A percentile compares a stretch with the other conserved stretches of the same genome.
Conservation (phyloP, 495 filamentous ascomycete genomes). For the Penicillium psychrofluorescens region DNA sequence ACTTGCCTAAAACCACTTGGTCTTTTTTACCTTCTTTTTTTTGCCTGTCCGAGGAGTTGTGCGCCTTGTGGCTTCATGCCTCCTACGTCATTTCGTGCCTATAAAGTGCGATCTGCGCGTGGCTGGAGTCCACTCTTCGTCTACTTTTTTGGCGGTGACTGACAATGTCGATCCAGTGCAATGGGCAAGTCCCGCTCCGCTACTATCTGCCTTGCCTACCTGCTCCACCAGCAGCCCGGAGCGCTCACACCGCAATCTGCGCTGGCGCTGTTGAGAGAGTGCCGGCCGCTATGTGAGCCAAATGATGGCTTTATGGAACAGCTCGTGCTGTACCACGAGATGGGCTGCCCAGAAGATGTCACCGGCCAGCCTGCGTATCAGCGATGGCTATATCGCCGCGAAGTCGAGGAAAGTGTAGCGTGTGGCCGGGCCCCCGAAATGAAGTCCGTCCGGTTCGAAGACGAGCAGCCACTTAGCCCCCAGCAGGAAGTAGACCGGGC, state of each 20-base stretch:
- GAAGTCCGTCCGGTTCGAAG: conserved; percentile 73
- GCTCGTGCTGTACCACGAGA: conserved; percentile 75
- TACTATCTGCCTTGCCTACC: conserved; percentile 74
- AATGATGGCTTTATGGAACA: conserved; percentile 87
- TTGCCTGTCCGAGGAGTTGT: not conserved
- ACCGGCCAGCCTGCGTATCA: conserved; percentile 70
- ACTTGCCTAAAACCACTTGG: too few relatives aligned
- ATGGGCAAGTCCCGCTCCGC: conserved; percentile 95
- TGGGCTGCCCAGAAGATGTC: conserved; percentile 66
- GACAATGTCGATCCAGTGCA: conserved; percentile 52
- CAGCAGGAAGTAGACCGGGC: conserved; percentile 15
- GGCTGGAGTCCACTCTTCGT: conserved; percentile 3
- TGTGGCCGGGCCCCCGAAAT: conserved; percentile 66
- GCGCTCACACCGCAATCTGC: conserved; percentile 52
- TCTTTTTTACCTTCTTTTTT: not conserved
- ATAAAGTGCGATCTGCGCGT: conserved; percentile 12
- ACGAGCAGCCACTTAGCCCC: conserved; percentile 47
- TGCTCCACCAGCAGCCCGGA: conserved; percentile 57
- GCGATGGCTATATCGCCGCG: conserved; percentile 77
- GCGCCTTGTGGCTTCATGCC: conserved; percentile 5
- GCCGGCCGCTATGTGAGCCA: conserved; percentile 69
- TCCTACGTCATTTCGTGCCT: conserved; percentile 11
- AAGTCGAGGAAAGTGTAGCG: conserved; percentile 65
- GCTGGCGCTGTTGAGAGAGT: conserved; percentile 52
- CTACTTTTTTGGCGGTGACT: conserved; percentile 8